Conservation (phyloP, 2,329 filamentous ascomycete species). For the Aspergillus luchuensis region DNA sequence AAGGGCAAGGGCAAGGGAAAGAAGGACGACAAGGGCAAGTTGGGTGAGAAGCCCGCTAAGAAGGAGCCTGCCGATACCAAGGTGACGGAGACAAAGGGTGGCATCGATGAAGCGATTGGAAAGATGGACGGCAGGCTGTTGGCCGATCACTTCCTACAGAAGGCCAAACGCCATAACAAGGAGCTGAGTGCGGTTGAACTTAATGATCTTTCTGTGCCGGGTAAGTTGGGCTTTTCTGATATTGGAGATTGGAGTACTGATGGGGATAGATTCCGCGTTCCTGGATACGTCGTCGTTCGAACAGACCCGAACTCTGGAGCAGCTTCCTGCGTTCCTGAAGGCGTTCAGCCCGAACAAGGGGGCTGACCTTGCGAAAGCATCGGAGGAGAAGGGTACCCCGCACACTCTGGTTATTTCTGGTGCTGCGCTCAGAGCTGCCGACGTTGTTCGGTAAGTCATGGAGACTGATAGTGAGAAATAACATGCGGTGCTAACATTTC, state of each 20-base stretch:
- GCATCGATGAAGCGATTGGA: constrained; percentile 77
- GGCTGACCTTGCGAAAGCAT: constrained; percentile 62
- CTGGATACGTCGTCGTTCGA: constrained; percentile 77
- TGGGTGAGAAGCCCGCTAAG: constrained; percentile 21
- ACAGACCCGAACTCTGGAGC: constrained; percentile 66
- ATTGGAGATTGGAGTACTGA: constrained; percentile 9
- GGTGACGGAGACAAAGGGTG: constrained; percentile 63
- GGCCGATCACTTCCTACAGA: constrained; percentile 81
- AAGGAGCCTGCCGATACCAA: constrained; percentile 30
- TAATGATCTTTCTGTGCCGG: constrained; percentile 76
- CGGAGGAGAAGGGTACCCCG: constrained; percentile 69
- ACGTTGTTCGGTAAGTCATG: constrained; percentile 67
- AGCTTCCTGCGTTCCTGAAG: constrained; percentile 79
- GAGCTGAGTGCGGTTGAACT: constrained; percentile 83
- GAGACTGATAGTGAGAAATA: neutral
- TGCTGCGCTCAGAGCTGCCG: constrained; percentile 82
- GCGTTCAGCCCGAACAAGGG: constrained; percentile 56
- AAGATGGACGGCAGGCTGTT: constrained; percentile 81
- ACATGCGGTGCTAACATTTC: constrained; percentile 2
- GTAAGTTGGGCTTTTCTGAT: constrained; percentile 49
- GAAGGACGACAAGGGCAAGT: constrained; percentile 25
- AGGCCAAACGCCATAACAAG: constrained; percentile 73
- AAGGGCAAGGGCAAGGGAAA: constrained; percentile 20
- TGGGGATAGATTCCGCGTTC: constrained; percentile 67
- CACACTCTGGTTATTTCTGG: constrained; percentile 89